Evolutionary conservation across 495 filamentous ascomycete genomes (phyloP).

Genomic region (Pseudotulostoma volvatum): DNA sequence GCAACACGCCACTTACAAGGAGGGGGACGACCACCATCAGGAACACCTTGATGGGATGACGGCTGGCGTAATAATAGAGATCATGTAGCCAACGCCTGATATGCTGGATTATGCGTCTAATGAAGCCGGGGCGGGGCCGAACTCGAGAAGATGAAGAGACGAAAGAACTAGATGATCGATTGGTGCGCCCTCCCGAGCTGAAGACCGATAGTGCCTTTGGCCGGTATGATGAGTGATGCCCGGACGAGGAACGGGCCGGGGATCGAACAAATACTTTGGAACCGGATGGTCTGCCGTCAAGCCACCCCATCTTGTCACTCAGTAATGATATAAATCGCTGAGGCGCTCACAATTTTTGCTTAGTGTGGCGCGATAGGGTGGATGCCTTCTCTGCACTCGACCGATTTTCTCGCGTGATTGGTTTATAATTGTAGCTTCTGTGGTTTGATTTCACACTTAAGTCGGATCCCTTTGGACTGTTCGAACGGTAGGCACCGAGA

Average conservation of each 20-base stretch:
- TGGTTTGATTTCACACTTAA: too few relatives aligned
- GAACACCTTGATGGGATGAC: conserved; percentile 69
- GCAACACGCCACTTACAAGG: conserved; percentile 62
- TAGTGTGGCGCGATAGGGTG: too few relatives aligned
- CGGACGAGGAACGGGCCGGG: conserved; percentile 23
- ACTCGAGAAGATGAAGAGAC: conserved; percentile 42
- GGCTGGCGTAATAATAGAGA: conserved; percentile 56
- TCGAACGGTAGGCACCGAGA: too few relatives aligned
- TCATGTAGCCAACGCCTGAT: conserved; percentile 60
- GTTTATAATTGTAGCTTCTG: too few relatives aligned
- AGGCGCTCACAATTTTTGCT: too few relatives aligned
- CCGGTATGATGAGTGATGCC: conserved; percentile 22
- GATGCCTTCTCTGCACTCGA: too few relatives aligned
- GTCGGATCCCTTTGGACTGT: too few relatives aligned
- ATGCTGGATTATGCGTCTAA: conserved; percentile 48
- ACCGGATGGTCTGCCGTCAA: conserved; percentile 23
- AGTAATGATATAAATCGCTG: too few relatives aligned
- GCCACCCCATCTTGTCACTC: conserved; percentile 33
- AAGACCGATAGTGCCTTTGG: conserved; percentile 35
- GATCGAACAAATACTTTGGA: conserved; percentile 13
- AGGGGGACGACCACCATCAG: conserved; percentile 74
- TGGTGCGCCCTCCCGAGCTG: conserved; percentile 24
- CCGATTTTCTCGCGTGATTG: too few relatives aligned
- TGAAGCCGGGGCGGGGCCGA: conserved; percentile 57
- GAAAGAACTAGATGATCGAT: conserved; percentile 30